phyloP scores from a whole-genome alignment of 805 yeast species.

The Sugiyamaella boreocaroliniensis region DNA sequence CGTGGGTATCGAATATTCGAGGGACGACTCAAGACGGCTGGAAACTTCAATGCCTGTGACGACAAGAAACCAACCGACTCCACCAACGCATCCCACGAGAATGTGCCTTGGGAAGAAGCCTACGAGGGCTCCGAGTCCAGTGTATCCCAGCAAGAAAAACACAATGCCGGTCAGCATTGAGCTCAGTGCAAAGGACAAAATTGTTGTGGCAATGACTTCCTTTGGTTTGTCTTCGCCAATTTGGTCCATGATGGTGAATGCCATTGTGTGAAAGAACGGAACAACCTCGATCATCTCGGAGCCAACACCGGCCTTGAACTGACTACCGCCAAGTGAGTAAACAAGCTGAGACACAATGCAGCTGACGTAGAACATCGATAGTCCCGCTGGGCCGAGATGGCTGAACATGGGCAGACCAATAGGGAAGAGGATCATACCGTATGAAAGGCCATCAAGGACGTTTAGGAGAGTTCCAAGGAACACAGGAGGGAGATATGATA shows the following conservation, averaged over 20 bases:
- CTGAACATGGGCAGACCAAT: slow-evolving; percentile 73
- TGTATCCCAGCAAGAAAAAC: slow-evolving; percentile 69
- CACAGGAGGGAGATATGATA: slow-evolving; percentile 66
- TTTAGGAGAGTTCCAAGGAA: slow-evolving; percentile 78
- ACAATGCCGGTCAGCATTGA: slow-evolving; percentile 81
- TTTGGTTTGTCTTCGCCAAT: slow-evolving; percentile 44
- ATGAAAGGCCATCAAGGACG: slow-evolving; percentile 86
- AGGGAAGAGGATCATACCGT: slow-evolving; percentile 97
- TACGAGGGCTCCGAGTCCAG: slow-evolving; percentile 75
- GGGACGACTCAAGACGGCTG: slow-evolving; percentile 70
- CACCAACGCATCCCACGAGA: slow-evolving; percentile 95
- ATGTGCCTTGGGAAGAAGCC: slow-evolving; percentile 96
- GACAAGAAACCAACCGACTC: slow-evolving; percentile 89
- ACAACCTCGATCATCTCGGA: slow-evolving; percentile 99
- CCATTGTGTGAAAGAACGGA: slow-evolving; percentile 96
- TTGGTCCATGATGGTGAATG: slow-evolving; percentile 53
- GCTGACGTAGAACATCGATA: slow-evolving; percentile 90
- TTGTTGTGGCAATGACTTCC: slow-evolving; percentile 73
- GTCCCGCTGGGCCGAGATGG: slow-evolving; percentile 76
- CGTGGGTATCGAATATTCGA: slow-evolving; percentile 48
- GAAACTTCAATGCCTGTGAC: slow-evolving; percentile 89
- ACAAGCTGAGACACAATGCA: slow-evolving; percentile 86
- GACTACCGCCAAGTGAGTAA: slow-evolving; percentile 84
- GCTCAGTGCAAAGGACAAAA: slow-evolving; percentile 76
- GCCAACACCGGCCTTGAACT: slow-evolving; percentile 86